Percentiles rank a stretch among this genome's conserved stretches.
Evolutionary conservation across 306 rosid genomes (phyloP).

Genomic region (Cucumis hystrix): DNA sequence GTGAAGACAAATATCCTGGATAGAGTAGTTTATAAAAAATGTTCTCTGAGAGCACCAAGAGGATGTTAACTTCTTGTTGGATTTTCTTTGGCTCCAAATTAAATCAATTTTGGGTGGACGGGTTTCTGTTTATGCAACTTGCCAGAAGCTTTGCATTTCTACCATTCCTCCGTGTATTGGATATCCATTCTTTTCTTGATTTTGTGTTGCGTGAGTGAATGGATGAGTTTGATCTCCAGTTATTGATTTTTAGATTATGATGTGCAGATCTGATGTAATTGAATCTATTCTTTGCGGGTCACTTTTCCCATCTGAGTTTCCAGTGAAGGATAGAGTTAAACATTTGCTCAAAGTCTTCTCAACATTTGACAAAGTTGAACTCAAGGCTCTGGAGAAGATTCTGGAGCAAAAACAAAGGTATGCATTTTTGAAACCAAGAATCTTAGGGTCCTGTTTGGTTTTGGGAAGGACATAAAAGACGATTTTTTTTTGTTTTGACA

Average conservation of each 20-base stretch:
- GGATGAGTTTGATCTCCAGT: conserved; percentile 7
- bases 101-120: no score
- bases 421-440: conserved; percentile 15
- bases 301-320: conserved; percentile 62
- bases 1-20: no score
- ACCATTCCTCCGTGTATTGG: neutral
- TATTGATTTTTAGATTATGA: conserved; percentile 11
- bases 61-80: no score
- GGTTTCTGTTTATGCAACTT: no score
- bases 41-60: no score
- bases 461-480: neutral
- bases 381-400: conserved; percentile 91
- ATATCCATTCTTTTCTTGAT: neutral
- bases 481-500: no score
- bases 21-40: no score
- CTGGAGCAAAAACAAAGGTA: conserved; percentile 98
- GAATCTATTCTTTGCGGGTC: conserved; percentile 70
- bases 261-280: conserved; percentile 82
- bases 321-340: conserved; percentile 52
- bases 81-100: no score
- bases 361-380: conserved; percentile 78
- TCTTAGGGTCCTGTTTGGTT: neutral
- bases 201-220: conserved; percentile 2
- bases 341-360: conserved; percentile 74
- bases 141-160: neutral